Base-by-base conservation (phyloP, 2,329 filamentous ascomycete species). In the Phialophora macrospora region DNA sequence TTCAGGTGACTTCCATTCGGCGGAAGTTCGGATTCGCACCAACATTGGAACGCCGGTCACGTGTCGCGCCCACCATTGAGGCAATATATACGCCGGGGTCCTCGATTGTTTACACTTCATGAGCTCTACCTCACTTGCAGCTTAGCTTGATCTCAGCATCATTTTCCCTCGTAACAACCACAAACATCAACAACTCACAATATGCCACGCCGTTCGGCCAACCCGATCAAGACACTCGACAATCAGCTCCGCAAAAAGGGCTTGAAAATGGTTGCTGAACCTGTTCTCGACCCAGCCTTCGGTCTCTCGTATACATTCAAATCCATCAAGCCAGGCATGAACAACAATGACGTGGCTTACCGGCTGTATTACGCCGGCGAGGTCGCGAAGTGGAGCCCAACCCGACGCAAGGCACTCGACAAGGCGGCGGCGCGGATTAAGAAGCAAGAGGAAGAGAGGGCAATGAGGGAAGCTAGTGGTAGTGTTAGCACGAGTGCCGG, bases 271-370 rank as follows among this genome's bases (percentile, higher is more conserved):
- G 60, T 68, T 22, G 48, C 55, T 32, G 66, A 68, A 20, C 41
- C 41, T 3, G 28, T 49, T 5, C 41, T 60, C 61, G 62, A 69
- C 56, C 61, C 67, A 24, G 46, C 54, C 17, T 56, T 65, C n/a
- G 67, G 67, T 14, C 62, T 62, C 9, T 55, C 65, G 6, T 69
- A 67, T 38, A 69, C 64, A 7, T 62, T 69, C 49, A 49, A 57
- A 24, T 22, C 62, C 5, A 17, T 65, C 20, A 69, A 69, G 32
- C 48, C 54, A 4, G 60, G 60, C 32, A 58, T 66, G 51, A 69
- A 44, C 44, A 67, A 69, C 60, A 67, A 26, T 34, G 67, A 65
- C 28, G 64, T 69, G 26, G 67, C 67, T 12, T 64, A 66, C 44
- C 54, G 60, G 9, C 55, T 69, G 17, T 64, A 67, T 26, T 69